These are phyloP conservation scores for Ogataea chonburiensis DNA, from an alignment of 805 yeast genomes.

Conservation along the genomic window DNA sequence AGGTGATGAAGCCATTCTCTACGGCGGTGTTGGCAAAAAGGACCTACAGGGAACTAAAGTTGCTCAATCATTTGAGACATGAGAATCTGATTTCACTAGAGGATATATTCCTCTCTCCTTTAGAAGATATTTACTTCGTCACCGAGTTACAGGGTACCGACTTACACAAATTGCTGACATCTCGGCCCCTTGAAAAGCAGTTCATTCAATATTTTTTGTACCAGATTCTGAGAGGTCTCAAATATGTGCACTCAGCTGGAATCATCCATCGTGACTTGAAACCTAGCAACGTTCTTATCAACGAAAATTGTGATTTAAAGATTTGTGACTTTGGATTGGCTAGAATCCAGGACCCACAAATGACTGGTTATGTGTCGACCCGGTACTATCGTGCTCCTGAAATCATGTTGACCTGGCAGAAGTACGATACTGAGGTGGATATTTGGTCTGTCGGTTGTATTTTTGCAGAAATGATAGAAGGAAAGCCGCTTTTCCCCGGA, in stretches of 20 bases:
- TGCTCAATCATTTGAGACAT: conserved; percentile 89
- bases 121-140: conserved; percentile 94
- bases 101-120: conserved; percentile 90
- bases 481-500: conserved; percentile 96
- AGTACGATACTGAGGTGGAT: conserved; percentile 94
- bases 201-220: conserved; percentile 95
- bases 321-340: conserved; percentile 97
- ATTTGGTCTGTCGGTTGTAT: conserved; percentile 98
- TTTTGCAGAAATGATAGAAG: conserved; percentile 96
- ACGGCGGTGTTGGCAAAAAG: conserved; percentile 94
- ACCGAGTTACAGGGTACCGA: conserved; percentile 98
- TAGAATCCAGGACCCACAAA: conserved; percentile 96
- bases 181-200: conserved; percentile 93
- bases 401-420: conserved; percentile 98
- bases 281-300: conserved; percentile 86
- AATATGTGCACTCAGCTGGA: conserved; percentile 93
- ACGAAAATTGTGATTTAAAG: conserved; percentile 92
- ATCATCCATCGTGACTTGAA: conserved; percentile 92
- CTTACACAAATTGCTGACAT: conserved; percentile 82
- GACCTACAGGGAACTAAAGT: conserved; percentile 92
- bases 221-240: conserved; percentile 90
- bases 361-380: conserved; percentile 98
- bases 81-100: conserved; percentile 91
- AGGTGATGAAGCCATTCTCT: conserved; percentile 95
- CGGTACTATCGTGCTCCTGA: conserved; percentile 97